These are phyloP conservation scores for Trichoderma gracile DNA, from an alignment of 2,329 filamentous ascomycete genomes.

Conservation along the genomic window DNA sequence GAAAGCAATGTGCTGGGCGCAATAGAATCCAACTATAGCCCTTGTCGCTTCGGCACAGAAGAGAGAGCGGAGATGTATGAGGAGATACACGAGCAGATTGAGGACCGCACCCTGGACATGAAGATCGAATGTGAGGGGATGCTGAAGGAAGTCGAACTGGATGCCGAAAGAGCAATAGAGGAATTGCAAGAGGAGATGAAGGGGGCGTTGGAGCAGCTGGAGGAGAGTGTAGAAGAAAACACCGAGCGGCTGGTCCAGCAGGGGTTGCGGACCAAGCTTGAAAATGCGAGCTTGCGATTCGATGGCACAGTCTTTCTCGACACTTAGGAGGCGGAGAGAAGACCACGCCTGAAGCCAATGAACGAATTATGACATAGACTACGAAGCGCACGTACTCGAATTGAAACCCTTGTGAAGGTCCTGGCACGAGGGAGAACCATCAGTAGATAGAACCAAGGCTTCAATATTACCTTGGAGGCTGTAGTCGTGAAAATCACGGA, in stretches of 20 bases:
- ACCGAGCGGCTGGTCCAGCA: not conserved
- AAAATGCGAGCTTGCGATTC: not conserved
- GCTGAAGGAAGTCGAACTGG: not conserved
- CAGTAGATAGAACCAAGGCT: no score
- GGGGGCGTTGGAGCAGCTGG: not conserved
- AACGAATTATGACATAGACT: not conserved
- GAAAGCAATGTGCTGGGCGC: not conserved
- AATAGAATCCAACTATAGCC: not conserved
- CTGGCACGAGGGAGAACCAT: no score
- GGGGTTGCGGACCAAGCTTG: not conserved
- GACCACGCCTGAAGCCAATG: not conserved
- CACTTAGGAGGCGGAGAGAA: not conserved
- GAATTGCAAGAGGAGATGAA: not conserved
- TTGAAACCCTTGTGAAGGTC: no score
- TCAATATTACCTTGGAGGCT: no score
- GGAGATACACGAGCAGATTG: not conserved
- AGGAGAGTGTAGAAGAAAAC: not conserved
- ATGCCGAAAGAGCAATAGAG: not conserved
- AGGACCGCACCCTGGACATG: not conserved
- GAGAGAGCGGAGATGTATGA: not conserved
- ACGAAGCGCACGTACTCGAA: no score
- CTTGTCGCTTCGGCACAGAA: not conserved
- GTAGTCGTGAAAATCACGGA: not conserved
- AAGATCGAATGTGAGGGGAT: not conserved
- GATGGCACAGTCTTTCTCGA: not conserved